These are phyloP conservation scores for Russula vinacea DNA, from an alignment of 768 basidiomycete species.

Conservation along the genomic window DNA sequence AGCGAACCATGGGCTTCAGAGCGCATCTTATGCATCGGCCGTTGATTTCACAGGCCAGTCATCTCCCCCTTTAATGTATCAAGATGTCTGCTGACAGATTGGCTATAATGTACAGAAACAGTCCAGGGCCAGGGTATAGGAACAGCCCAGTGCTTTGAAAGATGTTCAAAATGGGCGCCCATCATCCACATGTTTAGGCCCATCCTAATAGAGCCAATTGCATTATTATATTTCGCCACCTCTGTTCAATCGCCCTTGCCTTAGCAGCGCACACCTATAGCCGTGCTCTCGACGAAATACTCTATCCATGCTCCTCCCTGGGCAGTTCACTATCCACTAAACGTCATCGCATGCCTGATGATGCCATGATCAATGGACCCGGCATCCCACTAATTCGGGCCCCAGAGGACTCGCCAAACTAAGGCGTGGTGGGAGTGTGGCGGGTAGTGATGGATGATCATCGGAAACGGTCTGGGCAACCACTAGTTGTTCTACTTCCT, in stretches of 20 bases:
- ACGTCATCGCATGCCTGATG: neutral
- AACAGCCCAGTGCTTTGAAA: neutral
- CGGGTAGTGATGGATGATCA: neutral
- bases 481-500: neutral
- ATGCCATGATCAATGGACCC: neutral
- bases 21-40: neutral
- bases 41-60: neutral
- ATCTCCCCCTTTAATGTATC: neutral
- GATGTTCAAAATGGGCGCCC: too few relatives aligned
- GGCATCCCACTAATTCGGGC: neutral
- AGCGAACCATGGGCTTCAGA: neutral
- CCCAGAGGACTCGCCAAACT: neutral
- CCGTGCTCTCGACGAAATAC: neutral
- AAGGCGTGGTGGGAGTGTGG: neutral
- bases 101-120: neutral
- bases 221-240: neutral
- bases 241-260: neutral
- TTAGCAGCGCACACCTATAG: neutral
- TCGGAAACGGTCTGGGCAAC: neutral
- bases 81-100: neutral
- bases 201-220: neutral
- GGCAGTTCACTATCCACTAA: neutral
- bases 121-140: slow-evolving; percentile 8
- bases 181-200: neutral
- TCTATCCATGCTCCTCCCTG: neutral